These are phyloP conservation scores for Oryza coarctata DNA, from an alignment of 176 grass and related monocot species.

Conservation along the genomic window DNA sequence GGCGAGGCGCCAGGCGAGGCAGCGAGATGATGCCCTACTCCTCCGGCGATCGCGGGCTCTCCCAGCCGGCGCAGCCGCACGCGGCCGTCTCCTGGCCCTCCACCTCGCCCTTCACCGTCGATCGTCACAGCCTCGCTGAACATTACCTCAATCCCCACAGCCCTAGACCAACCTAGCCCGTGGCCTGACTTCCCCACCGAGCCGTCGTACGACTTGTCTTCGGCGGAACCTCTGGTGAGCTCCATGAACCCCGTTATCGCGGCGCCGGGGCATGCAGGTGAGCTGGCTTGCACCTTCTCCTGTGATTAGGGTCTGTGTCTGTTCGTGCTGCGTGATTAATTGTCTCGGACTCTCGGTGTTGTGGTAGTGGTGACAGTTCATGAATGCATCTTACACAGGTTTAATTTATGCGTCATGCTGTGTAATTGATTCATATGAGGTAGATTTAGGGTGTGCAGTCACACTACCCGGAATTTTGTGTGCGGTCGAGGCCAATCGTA, in stretches of 20 bases:
- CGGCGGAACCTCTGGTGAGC: constrained; percentile 41
- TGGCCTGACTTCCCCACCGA: constrained; percentile 25
- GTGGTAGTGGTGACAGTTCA: not conserved
- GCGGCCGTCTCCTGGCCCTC: constrained; percentile 36
- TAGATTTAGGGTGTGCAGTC: not conserved
- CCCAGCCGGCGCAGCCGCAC: not conserved
- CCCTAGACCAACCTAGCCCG: constrained; percentile 13
- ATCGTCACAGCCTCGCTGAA: constrained; percentile 12
- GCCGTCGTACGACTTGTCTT: constrained; percentile 29
- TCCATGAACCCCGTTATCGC: constrained; percentile 14
- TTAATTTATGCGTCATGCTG: not conserved
- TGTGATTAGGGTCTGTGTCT: not conserved
- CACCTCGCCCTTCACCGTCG: constrained; percentile 43
- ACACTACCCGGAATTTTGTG: not conserved
- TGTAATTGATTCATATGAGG: not conserved
- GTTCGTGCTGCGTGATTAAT: not conserved
- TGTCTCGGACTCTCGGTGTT: not conserved
- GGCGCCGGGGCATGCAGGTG: not conserved
- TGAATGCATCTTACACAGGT: not conserved
- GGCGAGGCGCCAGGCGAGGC: no score
- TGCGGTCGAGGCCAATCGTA: not conserved
- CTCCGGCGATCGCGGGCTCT: constrained; percentile 25
- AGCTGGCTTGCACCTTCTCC: not conserved
- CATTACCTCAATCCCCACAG: constrained; percentile 22
- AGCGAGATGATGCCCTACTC: constrained; percentile 20